Base-by-base conservation (phyloP, 768 basidiomycete genomes). In the Cystofilobasidium bisporidii region DNA sequence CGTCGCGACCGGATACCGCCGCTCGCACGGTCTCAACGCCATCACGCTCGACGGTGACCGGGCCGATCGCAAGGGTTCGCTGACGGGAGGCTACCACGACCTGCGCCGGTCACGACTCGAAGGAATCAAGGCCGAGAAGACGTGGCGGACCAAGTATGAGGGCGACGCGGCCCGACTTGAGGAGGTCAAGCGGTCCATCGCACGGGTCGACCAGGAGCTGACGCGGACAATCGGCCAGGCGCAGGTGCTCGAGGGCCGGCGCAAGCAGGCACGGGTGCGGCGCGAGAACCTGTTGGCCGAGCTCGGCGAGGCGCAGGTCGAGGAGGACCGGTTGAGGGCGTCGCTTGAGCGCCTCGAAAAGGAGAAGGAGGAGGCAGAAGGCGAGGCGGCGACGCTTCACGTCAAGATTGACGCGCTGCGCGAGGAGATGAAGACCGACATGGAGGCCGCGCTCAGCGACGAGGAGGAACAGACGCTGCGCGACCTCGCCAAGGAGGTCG, bases 21-120 rank as follows among this genome's bases (percentile, higher is more conserved):
- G 94, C 76, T 88, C 86, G 72, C 92, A 98, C 75, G 86, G 86
- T 1, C 87, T 98, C 75, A 97, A 94, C 78, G 92, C 91, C 26
- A 98, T 98, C 77, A 99, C 96, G 1, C 83, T 96, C 45, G 93
- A 94, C 72, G 96, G 96, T 59, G 96, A 99, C 81, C 91, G 91
- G 74, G 92, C 94, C 63, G 96, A 99, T 76, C 84, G 92, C 61
- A 97, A 94, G 75, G 96, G 96, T 70, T 86, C 93, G 1, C 78
- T 99, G 58, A 98, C 93, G 0, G 96, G 96, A 65, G 96, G 96
- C 0, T 99, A 89, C 77, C 89, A 97, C 76, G 96, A 98, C 76
- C 81, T 91, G 30, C 85, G 89, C 15, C 82, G 89, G 56, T 93
- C 91, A 12, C 84, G 96, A 18, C 85, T 98, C 63, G 93, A 97